Percentiles rank a stretch among this genome's conserved stretches.
phyloP scores from a whole-genome alignment of 768 basidiomycete genomes.

The Pulveroboletus sp. region DNA sequence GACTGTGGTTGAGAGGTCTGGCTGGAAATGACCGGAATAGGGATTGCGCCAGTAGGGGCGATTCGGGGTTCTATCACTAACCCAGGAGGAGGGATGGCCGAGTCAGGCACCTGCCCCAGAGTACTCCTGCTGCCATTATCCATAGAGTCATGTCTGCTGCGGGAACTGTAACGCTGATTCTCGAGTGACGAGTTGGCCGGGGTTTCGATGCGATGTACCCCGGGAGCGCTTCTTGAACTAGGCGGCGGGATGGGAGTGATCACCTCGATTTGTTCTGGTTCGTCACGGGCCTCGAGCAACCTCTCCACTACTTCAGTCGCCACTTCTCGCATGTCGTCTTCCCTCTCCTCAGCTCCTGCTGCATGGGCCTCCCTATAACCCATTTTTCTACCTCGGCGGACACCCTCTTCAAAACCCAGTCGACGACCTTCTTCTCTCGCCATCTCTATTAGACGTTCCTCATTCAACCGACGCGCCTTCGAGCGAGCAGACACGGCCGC shows the following conservation, averaged over 20 bases:
- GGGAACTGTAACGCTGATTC: slow-evolving; percentile 16
- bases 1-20: slow-evolving; percentile 16
- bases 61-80: slow-evolving; percentile 14
- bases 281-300: slow-evolving; percentile 22
- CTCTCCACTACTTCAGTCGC: slow-evolving; percentile 21
- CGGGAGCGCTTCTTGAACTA: slow-evolving; percentile 16
- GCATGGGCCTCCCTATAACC: slow-evolving; percentile 28
- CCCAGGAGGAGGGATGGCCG: slow-evolving; percentile 7
- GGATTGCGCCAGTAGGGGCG: slow-evolving; percentile 5
- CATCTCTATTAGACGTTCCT: slow-evolving; percentile 43
- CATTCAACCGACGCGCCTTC: slow-evolving; percentile 41
- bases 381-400: slow-evolving; percentile 32
- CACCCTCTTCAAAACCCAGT: slow-evolving; percentile 51
- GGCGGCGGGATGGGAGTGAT: slow-evolving; percentile 18
- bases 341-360: slow-evolving; percentile 9
- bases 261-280: slow-evolving; percentile 23
- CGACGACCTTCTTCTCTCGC: slow-evolving; percentile 54
- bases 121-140: slow-evolving; percentile 13
- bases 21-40: slow-evolving; percentile 11
- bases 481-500: slow-evolving; percentile 44
- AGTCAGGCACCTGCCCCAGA: slow-evolving; percentile 11
- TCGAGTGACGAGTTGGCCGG: slow-evolving; percentile 16
- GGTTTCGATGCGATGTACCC: slow-evolving; percentile 26
- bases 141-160: slow-evolving; percentile 15
- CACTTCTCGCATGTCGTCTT: slow-evolving; percentile 16